These are phyloP conservation scores for Colletotrichum tabaci DNA, from an alignment of 2,329 filamentous ascomycete genomes.

Conservation along the genomic window DNA sequence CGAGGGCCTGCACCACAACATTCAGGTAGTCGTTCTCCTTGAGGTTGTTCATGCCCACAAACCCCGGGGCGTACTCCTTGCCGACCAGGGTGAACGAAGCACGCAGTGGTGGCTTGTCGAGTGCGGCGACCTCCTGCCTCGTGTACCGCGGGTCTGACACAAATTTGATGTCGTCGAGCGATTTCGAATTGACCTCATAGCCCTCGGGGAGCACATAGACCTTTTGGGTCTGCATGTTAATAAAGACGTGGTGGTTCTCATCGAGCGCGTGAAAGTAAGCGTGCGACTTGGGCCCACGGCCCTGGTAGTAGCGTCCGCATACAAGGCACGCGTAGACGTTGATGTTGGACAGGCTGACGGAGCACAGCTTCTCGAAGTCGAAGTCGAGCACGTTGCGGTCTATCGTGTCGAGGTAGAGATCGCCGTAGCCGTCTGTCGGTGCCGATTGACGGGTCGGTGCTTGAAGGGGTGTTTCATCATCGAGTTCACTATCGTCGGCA, in stretches of 20 bases:
- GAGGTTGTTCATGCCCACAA: conserved; percentile 99
- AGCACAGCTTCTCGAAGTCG: conserved; percentile 99
- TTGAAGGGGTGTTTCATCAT: conserved; percentile 54
- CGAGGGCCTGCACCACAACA: conserved; percentile 90
- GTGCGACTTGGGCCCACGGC: conserved; percentile 92
- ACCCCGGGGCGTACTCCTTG: conserved; percentile 91
- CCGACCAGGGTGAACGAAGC: conserved; percentile 83
- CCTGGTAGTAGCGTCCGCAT: conserved; percentile 98
- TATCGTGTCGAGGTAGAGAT: conserved; percentile 98
- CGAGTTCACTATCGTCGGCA: conserved; percentile 59
- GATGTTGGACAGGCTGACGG: conserved; percentile 95
- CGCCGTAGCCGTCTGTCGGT: conserved; percentile 89
- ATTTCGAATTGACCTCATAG: conserved; percentile 95
- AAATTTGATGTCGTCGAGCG: conserved; percentile 97
- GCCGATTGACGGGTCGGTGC: conserved; percentile 79
- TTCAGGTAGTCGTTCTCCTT: conserved; percentile 99
- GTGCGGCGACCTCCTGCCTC: conserved; percentile 81
- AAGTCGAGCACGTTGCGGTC: conserved; percentile 94
- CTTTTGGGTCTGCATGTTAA: conserved; percentile 95
- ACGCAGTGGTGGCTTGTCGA: conserved; percentile 76
- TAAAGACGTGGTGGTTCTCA: conserved; percentile 95
- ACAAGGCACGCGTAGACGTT: conserved; percentile 98
- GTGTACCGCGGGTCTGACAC: conserved; percentile 93
- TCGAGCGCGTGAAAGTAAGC: conserved; percentile 98
- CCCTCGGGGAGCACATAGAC: conserved; percentile 95